Conservation (phyloP, 148 eudicot genomes). For the Fagopyrum tataricum region DNA sequence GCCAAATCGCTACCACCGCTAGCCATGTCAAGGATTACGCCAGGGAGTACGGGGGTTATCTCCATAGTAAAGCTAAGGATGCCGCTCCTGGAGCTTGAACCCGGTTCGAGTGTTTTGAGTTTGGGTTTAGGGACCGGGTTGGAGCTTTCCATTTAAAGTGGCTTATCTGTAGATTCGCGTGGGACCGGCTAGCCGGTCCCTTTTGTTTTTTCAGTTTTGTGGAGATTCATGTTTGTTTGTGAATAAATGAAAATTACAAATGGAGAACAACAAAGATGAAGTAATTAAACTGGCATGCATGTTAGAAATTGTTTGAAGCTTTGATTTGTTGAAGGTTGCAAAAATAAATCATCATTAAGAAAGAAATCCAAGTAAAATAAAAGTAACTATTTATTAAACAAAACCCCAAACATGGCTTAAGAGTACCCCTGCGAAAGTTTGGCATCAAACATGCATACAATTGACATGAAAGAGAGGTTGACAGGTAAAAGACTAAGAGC, state of each 20-base stretch:
- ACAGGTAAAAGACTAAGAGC: too few species aligned
- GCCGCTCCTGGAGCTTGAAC: conserved; percentile 89
- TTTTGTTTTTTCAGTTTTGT: neutral
- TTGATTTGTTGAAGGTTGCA: too few species aligned
- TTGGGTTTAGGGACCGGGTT: neutral
- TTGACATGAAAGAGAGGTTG: too few species aligned
- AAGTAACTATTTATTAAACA: too few species aligned
- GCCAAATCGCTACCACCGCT: conserved; percentile 60
- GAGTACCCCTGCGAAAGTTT: too few species aligned
- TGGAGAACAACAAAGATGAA: neutral
- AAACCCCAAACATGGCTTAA: too few species aligned
- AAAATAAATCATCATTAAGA: too few species aligned
- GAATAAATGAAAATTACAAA: neutral
- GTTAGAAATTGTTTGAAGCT: neutral
- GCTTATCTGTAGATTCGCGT: neutral
- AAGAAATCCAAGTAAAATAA: too few species aligned
- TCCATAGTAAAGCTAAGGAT: conserved; percentile 73
- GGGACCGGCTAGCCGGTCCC: neutral
- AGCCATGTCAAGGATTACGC: conserved; percentile 90
- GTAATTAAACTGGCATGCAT: neutral
- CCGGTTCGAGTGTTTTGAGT: neutral
- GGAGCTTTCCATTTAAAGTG: neutral
- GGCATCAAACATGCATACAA: too few species aligned
- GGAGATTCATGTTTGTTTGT: neutral
- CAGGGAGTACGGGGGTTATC: conserved; percentile 78